Base-by-base conservation (phyloP, 1,139 yeast species). In the Yamadazyma taylorii region DNA sequence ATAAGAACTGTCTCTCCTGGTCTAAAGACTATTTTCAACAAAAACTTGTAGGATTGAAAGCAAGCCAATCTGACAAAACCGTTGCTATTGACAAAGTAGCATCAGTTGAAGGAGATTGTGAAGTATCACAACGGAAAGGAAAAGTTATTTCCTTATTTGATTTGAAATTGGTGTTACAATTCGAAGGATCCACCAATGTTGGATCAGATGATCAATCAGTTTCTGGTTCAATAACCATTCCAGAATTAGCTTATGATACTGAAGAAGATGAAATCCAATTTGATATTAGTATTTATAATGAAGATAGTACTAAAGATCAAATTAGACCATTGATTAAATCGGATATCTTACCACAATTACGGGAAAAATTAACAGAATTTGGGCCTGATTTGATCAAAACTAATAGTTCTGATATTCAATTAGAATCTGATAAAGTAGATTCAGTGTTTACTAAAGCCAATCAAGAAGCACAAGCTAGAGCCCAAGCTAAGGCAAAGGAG, bases 201-300 rank as follows among this genome's bases (percentile, higher is more conserved):
- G 61, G 52, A 11, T 63, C 57, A 2, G 64, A 58, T 8, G 61
- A 57, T 25, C 66, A 57, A 8, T 50, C 48, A 3, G 70, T 71
- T 24, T 71, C 67, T 36, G 99, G 98, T 10, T 73, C 84, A 13
- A 81, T 92, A 43, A 75, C 80, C 4, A 64, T 92, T 33, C 99
- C 98, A 3, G 98, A 94, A 59, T 77, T 94, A 46, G 94, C 97
- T n/a, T 92, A 90, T 59, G 98, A 92, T 60, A 79, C 95, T 13
- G 92, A 84, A 36, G 74, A 67, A 24, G 90, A 83, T 45, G 97
- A 89, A 48, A 83, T 83, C 53, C 96, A 86, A 56, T 92, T 92
- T 57, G 84, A 82, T 36, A 73, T 88, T 40, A 73, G 82, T 22
- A 69, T 86, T 27, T 79, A 81, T 56, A 77, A 83, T 48, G 85